Conservation (phyloP, 441 rosid species). For the Populus hybrid region DNA sequence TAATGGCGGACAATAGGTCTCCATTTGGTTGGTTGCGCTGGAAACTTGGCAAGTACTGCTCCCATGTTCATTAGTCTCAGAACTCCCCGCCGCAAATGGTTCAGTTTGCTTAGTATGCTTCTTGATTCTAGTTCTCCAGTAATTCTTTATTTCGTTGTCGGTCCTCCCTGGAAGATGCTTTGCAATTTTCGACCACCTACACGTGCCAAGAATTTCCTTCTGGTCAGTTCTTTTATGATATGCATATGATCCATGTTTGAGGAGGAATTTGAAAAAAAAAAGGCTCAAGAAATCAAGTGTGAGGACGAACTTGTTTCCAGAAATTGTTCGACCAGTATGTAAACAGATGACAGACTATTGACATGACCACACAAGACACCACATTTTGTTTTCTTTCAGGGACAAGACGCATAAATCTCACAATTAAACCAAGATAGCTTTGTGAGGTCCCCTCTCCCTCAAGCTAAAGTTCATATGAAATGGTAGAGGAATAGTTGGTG, state of each 20-base stretch:
- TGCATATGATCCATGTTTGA: not conserved
- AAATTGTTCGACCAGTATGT: too few species aligned
- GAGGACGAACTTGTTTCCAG: not conserved
- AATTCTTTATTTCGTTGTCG: conserved; percentile 93
- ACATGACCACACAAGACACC: too few species aligned
- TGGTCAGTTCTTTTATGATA: not conserved
- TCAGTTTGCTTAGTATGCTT: conserved; percentile 75
- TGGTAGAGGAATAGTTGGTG: too few species aligned
- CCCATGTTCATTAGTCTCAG: conserved; percentile 48
- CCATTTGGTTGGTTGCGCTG: conserved; percentile 36
- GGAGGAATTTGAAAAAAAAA: not conserved
- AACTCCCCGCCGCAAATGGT: conserved; percentile 30
- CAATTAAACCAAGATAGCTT: too few species aligned
- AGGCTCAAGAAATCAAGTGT: not conserved
- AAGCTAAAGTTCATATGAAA: too few species aligned
- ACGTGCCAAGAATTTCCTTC: not conserved
- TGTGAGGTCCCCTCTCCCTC: too few species aligned
- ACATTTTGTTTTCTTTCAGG: too few species aligned
- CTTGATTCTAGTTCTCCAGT: conserved; percentile 96
- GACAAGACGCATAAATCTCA: too few species aligned
- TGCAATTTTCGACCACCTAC: conserved; percentile 97
- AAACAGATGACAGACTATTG: too few species aligned
- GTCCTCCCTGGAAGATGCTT: conserved; percentile 98
- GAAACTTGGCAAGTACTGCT: conserved; percentile 39
- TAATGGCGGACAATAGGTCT: conserved; percentile 46